A percentile compares a stretch with the other conserved stretches of the same genome.
phyloP scores from a whole-genome alignment of 169 alveolate genomes.

The Besnoitia besnoiti region DNA sequence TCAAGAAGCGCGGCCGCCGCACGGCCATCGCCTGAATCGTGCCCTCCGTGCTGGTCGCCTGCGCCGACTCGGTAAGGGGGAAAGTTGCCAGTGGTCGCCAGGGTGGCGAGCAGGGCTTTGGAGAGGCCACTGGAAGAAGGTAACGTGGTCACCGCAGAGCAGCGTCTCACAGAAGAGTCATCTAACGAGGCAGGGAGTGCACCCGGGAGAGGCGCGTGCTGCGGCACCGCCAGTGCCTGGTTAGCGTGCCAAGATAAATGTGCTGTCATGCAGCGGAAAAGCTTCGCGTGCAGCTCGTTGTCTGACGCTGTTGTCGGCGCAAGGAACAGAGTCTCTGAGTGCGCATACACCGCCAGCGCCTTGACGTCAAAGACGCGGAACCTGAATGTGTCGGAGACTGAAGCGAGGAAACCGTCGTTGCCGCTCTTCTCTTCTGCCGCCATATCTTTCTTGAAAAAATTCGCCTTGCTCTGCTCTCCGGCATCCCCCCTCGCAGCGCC shows the following conservation, averaged over 20 bases:
- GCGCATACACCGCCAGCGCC: constrained; percentile 8
- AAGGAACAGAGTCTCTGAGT: constrained; percentile 1
- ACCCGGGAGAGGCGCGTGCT: not conserved
- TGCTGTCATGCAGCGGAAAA: not conserved
- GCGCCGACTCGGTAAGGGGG: no score
- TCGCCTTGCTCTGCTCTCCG: not conserved
- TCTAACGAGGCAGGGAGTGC: not conserved
- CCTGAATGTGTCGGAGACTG: not conserved
- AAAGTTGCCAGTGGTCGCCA: no score
- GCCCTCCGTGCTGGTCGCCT: not conserved
- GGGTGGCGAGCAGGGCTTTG: not conserved
- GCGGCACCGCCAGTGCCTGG: not conserved
- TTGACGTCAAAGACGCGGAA: constrained; percentile 24
- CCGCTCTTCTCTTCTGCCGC: not conserved
- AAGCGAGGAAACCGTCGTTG: not conserved
- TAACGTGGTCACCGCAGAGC: not conserved
- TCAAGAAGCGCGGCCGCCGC: not conserved
- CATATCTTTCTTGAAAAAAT: not conserved
- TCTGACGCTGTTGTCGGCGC: constrained; percentile 1
- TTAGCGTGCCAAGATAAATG: not conserved
- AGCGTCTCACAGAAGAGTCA: not conserved
- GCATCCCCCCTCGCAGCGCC: not conserved
- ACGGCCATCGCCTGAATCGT: not conserved
- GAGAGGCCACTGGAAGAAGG: not conserved
- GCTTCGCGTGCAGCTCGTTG: not conserved